Base-by-base conservation (phyloP, 352 stramenopile genomes). In the Globisporangium irregulare region DNA sequence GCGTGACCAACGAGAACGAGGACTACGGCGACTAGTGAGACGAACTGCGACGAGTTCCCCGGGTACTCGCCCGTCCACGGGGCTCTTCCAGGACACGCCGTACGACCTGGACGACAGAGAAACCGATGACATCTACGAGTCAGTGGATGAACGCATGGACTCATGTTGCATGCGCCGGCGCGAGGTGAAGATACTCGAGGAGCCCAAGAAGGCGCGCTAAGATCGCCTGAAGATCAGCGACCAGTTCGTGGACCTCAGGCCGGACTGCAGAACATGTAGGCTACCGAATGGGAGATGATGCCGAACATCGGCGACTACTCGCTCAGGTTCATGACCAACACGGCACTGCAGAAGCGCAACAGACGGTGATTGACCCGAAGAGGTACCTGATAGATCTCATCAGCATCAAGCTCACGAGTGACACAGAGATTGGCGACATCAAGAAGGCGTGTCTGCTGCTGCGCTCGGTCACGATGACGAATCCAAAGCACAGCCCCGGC, bases 321-420 rank as follows among this genome's bases (percentile, higher is more conserved):
- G 64, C 81, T 99, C 4, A 89, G 89, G 64, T 90, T 96, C 76
- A 98, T 97, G 75, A 91, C 81, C 12, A 88, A 90, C 71, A 91
- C 86, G 60, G 96, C 94, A 69, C 84, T 98, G 71, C 90, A 97
- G 75, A 90, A 93, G 72, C 76, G 94, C 41, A 92, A 97, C 73
- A 8, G 4, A 32, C 29, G 4, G 4, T 32, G 36, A 92, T 99
- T 29, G 97, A 99, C 78, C 95, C 97, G 0, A 97, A 98, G 73
- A 97, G 98, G 9, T 99, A 99, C 77, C 73, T 99, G n/a, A 99
- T 97, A 2, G 93, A 97, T 69, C 80, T 99, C 43, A 98, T 98
- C 69, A 98, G 80, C 63, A 67, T 98, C 50, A 98, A 98, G 70
- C 89, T 99, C 51, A 93, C 86, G 38, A 94, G 86, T 27, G 92